Percentiles rank a stretch among this genome's conserved stretches.
Conservation (phyloP, 306 rosid genomes). For the Sechiopsis laciniata region DNA sequence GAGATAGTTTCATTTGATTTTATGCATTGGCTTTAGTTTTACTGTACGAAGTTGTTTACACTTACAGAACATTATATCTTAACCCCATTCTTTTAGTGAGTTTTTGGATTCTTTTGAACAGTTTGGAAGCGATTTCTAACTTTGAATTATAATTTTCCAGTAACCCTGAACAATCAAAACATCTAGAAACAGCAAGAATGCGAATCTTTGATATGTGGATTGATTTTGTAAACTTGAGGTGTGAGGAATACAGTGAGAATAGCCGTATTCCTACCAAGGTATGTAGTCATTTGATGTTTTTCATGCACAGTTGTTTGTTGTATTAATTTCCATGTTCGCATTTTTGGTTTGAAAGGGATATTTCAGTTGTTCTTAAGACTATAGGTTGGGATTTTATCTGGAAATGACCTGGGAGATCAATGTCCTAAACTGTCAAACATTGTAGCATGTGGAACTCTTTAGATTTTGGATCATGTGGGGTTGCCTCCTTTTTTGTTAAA, state of each 20-base stretch:
- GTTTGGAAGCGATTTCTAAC: not conserved
- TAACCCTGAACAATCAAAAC: conserved; percentile 95
- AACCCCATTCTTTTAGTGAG: not conserved
- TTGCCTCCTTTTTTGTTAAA: not conserved
- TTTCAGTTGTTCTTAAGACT: not conserved
- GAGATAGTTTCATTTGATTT: not conserved
- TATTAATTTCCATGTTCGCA: not conserved
- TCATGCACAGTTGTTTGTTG: not conserved
- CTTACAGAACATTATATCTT: not conserved
- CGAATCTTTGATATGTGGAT: conserved; percentile 73
- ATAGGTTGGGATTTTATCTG: not conserved
- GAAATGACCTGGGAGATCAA: not conserved
- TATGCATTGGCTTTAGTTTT: not conserved
- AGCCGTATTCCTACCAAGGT: conserved; percentile 92
- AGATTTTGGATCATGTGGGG: not conserved
- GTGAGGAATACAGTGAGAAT: conserved; percentile 79
- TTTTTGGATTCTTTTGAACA: not conserved
- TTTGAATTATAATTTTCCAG: conserved; percentile 37
- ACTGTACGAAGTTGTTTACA: not conserved
- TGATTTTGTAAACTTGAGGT: conserved; percentile 85
- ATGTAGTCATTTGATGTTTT: conserved; percentile 2
- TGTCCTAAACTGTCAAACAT: not conserved
- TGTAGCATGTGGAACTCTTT: not conserved
- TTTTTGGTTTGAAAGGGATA: not conserved
- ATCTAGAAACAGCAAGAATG: conserved; percentile 97